phyloP scores from a whole-genome alignment of 108 stramenopile genomes.

The Discostella stelligeroides region DNA sequence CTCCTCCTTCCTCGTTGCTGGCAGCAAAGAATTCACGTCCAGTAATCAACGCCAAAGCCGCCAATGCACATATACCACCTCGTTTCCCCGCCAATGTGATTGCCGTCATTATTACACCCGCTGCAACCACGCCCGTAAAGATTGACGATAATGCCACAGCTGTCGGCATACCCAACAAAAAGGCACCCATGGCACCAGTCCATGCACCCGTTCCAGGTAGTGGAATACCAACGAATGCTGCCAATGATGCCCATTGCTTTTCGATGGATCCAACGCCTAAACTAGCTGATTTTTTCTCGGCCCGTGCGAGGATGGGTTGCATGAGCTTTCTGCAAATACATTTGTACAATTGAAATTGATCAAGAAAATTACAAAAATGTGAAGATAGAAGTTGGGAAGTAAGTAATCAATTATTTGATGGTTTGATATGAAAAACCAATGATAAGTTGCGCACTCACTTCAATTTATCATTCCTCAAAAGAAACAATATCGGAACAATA shows the following conservation, averaged over 20 bases:
- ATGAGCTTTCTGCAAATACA: conserved; percentile 74
- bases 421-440: conserved; percentile 1
- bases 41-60: conserved; percentile 63
- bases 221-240: conserved; percentile 95
- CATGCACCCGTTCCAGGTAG: conserved; percentile 97
- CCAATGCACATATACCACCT: conserved; percentile 78
- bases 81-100: conserved; percentile 83
- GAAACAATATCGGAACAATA: conserved; percentile 80
- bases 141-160: conserved; percentile 84
- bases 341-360: no score
- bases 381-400: no score
- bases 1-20: conserved; percentile 11
- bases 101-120: conserved; percentile 89
- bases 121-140: conserved; percentile 90
- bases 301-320: conserved; percentile 78
- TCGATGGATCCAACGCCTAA: conserved; percentile 80
- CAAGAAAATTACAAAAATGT: no score
- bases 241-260: conserved; percentile 90
- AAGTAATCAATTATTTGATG: no score
- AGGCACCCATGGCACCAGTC: conserved; percentile 97
- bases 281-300: conserved; percentile 80
- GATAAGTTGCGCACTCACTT: conserved; percentile 48
- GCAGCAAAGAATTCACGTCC: conserved; percentile 65
- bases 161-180: conserved; percentile 91
- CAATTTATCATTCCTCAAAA: conserved; percentile 73